Base-by-base conservation (phyloP, 2,329 filamentous ascomycete species). In the Magnaporthiopsis rhizophila region DNA sequence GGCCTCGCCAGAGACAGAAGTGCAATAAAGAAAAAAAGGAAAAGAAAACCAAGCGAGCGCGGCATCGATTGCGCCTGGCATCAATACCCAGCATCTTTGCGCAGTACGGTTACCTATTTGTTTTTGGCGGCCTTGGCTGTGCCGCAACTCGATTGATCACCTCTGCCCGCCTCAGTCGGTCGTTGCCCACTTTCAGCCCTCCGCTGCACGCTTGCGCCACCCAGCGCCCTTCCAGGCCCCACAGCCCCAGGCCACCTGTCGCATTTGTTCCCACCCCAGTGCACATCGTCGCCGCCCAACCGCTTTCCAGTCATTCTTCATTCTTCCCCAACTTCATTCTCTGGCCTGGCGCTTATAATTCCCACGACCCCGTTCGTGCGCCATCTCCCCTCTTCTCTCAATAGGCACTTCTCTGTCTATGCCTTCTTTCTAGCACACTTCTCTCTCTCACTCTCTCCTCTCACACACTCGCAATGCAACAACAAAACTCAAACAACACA, bases 381-480 rank as follows among this genome's bases (percentile, higher is more conserved):
- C 38, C 38, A 45, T 18, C 38, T 18, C 38, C 38, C 38, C 38
- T 18, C 15, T 45, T 18, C 38, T 45, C 38, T 45, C 38, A 45
- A 15, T 18, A 45, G 38, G 38, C 38, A 15, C 38, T 18, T 45
- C 1, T 13, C 15, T 45, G 15, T 18, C 38, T 45, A 45, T 45
- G 38, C 38, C 38, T 18, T 45, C 13, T 45, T 15, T 45, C 38
- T 45, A 28, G 58, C 30, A 64, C 58, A 18, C 36, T 38, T 38
- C 36, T 12, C 34, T 9, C 34, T 11, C 34, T 11, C 34, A 36
- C 30, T 30, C 30, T 30, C 30, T 30, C 30, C 30, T 30, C 30
- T 30, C 12, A 36, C 34, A 36, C 34, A 36, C 34, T 11, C 68
- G 65, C 50, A 65, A 79, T 79, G 77, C 71, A 76, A 67, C 72